Base-by-base conservation (phyloP, 345 rosid genomes). In the Populus nigra region DNA sequence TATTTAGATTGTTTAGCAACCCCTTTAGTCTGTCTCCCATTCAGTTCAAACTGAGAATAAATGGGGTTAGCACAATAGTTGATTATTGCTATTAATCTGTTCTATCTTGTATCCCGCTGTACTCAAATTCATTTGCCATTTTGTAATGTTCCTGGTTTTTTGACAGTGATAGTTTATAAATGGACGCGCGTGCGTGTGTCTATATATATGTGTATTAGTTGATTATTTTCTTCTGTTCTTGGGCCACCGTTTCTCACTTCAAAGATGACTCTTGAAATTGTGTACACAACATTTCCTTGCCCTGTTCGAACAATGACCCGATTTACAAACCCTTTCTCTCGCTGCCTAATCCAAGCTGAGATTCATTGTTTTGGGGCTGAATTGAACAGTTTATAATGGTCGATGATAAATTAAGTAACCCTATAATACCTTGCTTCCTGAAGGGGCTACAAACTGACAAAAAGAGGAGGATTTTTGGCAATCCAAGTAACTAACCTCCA, bases 1-100 rank as follows among this genome's bases (percentile, higher is more conserved):
- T 94, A 93, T 80, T 85, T 94, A 90, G 88, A 86, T 87, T 75
- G 83, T 84, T 76, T 72, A 72, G 84, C 81, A 35, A 29, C 72
- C 83, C 85, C 88, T 79, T 10, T 73, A 43, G 50, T 67, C 77
- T 57, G 25, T 27, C 45, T 70, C 67, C 50, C 49, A 69, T 74
- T 82, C 80, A 70, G 85, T 79, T 85, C 79, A 73, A 59, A 36
- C 69, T 72, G 62, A 27, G 73, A 93, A 89, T 88, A 90, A 93
- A 84, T 69, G 86, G 90, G 90, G 90, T 76, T 77, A 67, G 84
- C 70, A 80, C 80, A 69, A 82, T 86, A 74, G 75, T 80, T 80
- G 49, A 75, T 73, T 68, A 72, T 68, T 50, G 59, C 55, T 77
- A 25, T 76, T 31, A 61, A 55, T 76, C 67, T 76, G 76, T 72